These are phyloP conservation scores for Acephala macrosclerotiorum DNA, from an alignment of 2,329 filamentous ascomycete genomes.

Conservation along the genomic window DNA sequence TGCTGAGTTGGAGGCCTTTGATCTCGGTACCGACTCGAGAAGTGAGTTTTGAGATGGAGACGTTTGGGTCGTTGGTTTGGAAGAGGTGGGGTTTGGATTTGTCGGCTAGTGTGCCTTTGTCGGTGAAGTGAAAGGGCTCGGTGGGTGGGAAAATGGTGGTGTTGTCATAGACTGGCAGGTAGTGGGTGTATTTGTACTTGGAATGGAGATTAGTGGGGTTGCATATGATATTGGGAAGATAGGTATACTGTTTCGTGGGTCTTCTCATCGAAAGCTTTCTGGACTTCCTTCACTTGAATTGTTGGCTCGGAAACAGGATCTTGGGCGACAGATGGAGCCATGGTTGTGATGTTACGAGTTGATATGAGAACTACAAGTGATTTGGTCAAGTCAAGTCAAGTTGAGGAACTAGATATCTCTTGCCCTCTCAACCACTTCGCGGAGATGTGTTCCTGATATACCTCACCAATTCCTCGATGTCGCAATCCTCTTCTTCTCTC, in stretches of 20 bases:
- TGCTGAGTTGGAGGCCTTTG: constrained; percentile 52
- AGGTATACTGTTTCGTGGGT: not conserved
- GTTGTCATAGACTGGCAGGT: constrained; percentile 73
- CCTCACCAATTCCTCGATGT: not conserved
- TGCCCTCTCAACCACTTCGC: no score
- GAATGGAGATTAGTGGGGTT: not conserved
- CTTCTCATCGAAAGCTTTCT: constrained; percentile 1
- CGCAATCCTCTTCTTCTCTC: not conserved
- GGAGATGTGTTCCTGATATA: not conserved
- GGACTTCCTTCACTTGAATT: not conserved
- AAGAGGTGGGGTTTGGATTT: constrained; percentile 72
- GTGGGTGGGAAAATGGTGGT: constrained; percentile 69
- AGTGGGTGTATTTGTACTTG: constrained; percentile 67
- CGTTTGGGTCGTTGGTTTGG: constrained; percentile 74
- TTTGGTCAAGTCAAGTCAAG: not conserved
- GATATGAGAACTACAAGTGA: not conserved
- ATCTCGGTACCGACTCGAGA: constrained; percentile 74
- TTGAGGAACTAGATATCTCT: not conserved
- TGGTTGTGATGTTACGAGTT: not conserved
- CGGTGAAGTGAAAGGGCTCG: constrained; percentile 72
- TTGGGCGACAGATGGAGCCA: not conserved
- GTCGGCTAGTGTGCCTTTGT: constrained; percentile 78
- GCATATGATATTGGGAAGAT: not conserved
- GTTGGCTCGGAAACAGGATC: not conserved
- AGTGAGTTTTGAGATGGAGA: constrained; percentile 61